These are phyloP conservation scores for Heterobasidion irregulare DNA, from an alignment of 1,284 basidiomycete species.

Conservation along the genomic window DNA sequence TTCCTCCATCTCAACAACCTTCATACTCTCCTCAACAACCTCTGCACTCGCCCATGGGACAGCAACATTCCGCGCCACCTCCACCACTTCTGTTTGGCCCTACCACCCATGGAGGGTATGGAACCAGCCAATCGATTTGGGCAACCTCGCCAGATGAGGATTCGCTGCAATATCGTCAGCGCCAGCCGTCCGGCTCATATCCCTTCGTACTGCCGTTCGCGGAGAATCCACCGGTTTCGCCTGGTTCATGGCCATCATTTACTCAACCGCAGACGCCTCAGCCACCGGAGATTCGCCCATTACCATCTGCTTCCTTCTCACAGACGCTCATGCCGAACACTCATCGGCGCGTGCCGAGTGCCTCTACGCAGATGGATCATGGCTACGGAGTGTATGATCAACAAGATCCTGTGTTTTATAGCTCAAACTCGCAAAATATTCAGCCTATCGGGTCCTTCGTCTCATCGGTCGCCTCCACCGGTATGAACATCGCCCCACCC, in stretches of 20 bases:
- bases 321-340: neutral
- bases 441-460: neutral
- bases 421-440: neutral
- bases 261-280: constrained; percentile 4
- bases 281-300: neutral
- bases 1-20: constrained; percentile 1
- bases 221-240: neutral
- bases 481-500: neutral
- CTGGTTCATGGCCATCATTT: constrained; percentile 7
- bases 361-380: neutral
- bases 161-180: constrained; percentile 9
- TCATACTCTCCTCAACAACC: constrained; percentile 2
- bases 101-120: constrained; percentile 24
- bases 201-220: constrained; percentile 2
- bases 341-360: constrained; percentile 6
- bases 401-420: neutral
- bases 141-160: constrained; percentile 38
- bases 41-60: constrained; percentile 5
- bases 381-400: neutral
- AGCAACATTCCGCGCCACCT: constrained; percentile 18
- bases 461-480: neutral
- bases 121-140: constrained; percentile 43
- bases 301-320: constrained; percentile 1
- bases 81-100: constrained; percentile 33
- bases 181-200: constrained; percentile 4